A percentile compares a stretch with the other conserved stretches of the same genome.
These are phyloP conservation scores for Paramecium octaurelia DNA, from an alignment of 73 alveolate species.

Conservation along the genomic window DNA sequence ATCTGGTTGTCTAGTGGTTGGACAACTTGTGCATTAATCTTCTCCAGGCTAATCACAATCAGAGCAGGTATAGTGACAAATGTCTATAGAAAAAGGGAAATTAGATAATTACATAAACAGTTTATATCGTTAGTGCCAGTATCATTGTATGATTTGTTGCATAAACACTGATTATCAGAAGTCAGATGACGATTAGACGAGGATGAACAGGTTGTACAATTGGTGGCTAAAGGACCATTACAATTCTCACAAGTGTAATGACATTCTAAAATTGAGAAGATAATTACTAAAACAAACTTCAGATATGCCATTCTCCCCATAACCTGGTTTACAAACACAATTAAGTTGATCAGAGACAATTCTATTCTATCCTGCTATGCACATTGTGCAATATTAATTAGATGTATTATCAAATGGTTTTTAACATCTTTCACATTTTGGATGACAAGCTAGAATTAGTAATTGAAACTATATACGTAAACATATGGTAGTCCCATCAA, in stretches of 20 bases:
- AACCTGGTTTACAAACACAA: background rate
- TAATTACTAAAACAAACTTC: background rate
- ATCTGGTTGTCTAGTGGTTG: background rate
- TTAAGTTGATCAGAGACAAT: background rate
- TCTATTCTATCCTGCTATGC: background rate
- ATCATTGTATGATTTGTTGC: background rate
- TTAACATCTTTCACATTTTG: background rate
- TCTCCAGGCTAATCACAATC: background rate
- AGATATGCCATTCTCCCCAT: background rate
- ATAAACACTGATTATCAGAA: background rate
- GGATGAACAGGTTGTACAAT: background rate
- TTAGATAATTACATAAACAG: background rate
- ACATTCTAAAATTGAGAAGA: background rate
- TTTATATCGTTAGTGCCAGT: background rate
- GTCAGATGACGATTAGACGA: background rate
- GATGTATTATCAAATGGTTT: background rate
- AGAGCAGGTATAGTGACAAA: background rate
- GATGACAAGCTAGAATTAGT: background rate
- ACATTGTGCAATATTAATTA: background rate
- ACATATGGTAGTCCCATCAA: background rate
- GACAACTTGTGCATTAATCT: background rate
- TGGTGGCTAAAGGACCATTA: background rate
- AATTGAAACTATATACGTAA: background rate
- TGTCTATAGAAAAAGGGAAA: background rate
- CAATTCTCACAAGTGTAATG: background rate